Percentiles rank a stretch among this genome's conserved stretches.
These are phyloP conservation scores for Pichia sp. DNA, from an alignment of 1,139 yeast genomes.

Conservation along the genomic window DNA sequence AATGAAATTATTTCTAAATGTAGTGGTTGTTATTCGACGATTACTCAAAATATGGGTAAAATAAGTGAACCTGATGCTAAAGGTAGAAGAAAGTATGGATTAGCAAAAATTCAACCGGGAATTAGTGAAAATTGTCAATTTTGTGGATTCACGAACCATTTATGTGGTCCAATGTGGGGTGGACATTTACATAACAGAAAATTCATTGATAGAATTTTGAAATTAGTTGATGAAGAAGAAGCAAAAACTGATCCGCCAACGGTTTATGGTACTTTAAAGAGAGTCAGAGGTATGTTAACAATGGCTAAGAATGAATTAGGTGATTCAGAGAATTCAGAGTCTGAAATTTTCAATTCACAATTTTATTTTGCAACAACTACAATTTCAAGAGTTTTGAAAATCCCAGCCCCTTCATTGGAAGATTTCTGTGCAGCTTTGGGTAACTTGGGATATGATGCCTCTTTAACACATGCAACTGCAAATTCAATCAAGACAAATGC, in stretches of 20 bases:
- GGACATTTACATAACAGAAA: constrained; percentile 65
- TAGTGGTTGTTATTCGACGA: constrained; percentile 74
- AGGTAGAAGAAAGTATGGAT: constrained; percentile 40
- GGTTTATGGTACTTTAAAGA: constrained; percentile 63
- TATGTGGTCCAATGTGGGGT: constrained; percentile 97
- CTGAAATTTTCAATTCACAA: constrained; percentile 38
- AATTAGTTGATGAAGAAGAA: constrained; percentile 35
- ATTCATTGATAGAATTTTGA: constrained; percentile 53
- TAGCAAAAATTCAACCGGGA: constrained; percentile 49
- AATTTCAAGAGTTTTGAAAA: constrained; percentile 65
- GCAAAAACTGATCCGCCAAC: constrained; percentile 31
- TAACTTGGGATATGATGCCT: constrained; percentile 71
- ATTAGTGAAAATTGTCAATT: constrained; percentile 53
- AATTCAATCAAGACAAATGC: constrained; percentile 88
- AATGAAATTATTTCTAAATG: constrained; percentile 81
- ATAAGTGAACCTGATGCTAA: constrained; percentile 36
- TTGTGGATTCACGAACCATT: constrained; percentile 64
- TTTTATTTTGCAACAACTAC: constrained; percentile 80
- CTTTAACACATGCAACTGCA: constrained; percentile 83
- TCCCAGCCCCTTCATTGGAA: constrained; percentile 78
- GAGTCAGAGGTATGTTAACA: constrained; percentile 89
- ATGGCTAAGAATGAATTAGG: constrained; percentile 65
- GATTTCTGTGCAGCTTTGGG: constrained; percentile 75
- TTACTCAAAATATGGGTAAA: constrained; percentile 70
- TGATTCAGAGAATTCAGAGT: constrained; percentile 6